Evolutionary conservation across 768 basidiomycete species (phyloP).

Genomic region (Pulveroboletus sp.): DNA sequence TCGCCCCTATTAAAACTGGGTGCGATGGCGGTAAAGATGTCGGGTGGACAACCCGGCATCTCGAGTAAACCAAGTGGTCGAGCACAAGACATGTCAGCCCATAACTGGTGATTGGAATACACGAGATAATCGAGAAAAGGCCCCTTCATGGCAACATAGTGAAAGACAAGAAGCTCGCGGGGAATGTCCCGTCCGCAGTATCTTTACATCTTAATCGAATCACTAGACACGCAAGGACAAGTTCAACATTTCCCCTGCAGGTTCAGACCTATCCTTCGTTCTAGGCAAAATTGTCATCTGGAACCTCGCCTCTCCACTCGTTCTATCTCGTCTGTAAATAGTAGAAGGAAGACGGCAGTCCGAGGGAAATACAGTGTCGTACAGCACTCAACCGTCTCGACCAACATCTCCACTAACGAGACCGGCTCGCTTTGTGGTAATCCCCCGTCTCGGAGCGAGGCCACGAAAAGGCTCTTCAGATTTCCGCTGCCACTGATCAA

Average conservation of each 20-base stretch:
- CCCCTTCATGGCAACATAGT: not conserved
- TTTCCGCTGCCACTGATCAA: conserved; percentile 86
- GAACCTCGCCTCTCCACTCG: not conserved
- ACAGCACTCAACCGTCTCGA: conserved; percentile 19
- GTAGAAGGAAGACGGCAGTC: not conserved
- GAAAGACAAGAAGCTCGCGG: conserved; percentile 1
- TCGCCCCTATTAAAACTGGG: too few species aligned
- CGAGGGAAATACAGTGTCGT: conserved; percentile 8
- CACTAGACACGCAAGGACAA: not conserved
- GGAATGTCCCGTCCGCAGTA: not conserved
- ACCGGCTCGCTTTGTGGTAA: conserved; percentile 39
- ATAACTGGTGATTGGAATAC: conserved; percentile 15
- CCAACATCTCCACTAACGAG: conserved; percentile 19
- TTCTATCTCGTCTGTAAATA: conserved; percentile 11
- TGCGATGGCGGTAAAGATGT: not conserved
- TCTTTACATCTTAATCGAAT: not conserved
- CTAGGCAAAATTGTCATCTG: not conserved
- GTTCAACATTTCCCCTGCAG: not conserved
- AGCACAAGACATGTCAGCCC: not conserved
- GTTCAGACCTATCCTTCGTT: conserved; percentile 9
- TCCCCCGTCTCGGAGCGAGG: conserved; percentile 35
- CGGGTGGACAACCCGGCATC: not conserved
- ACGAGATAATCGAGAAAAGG: conserved; percentile 9
- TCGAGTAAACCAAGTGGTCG: not conserved
- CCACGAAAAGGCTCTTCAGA: conserved; percentile 48